phyloP scores from a whole-genome alignment of 805 yeast species.

The Pichia insulana region DNA sequence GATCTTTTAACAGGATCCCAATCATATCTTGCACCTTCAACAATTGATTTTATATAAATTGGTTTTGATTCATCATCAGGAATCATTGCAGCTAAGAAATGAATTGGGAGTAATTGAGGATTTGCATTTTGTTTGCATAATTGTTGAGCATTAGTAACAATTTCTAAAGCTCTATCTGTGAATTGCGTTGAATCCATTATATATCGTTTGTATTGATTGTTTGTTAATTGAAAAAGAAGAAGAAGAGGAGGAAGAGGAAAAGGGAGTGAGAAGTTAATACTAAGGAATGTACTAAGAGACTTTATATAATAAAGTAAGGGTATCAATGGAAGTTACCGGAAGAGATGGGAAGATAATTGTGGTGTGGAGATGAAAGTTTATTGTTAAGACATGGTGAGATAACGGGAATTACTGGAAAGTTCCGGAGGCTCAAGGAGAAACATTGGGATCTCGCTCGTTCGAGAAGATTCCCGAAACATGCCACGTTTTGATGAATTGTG shows the following conservation, averaged over 20 bases:
- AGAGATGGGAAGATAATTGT: not conserved
- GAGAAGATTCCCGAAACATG: too few relatives aligned
- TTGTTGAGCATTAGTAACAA: constrained; percentile 70
- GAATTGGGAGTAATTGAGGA: constrained; percentile 79
- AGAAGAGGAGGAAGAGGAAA: not conserved
- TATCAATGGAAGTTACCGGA: not conserved
- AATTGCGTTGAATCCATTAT: constrained; percentile 65
- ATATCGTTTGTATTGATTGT: not conserved
- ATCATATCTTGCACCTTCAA: constrained; percentile 83
- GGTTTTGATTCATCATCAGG: constrained; percentile 44
- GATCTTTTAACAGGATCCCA: constrained; percentile 72
- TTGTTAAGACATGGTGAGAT: not conserved
- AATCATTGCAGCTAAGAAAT: constrained; percentile 85
- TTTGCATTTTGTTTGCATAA: constrained; percentile 81
- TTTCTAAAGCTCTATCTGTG: constrained; percentile 85
- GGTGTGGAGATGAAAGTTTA: not conserved
- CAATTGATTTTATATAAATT: constrained; percentile 68
- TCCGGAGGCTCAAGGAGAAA: too few relatives aligned
- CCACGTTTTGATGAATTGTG: not conserved
- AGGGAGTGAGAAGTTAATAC: not conserved
- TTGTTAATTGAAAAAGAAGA: constrained; percentile 1
- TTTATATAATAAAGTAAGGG: too few relatives aligned
- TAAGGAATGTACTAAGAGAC: too few relatives aligned
- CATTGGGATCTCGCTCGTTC: too few relatives aligned
- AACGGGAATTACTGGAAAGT: not conserved